Evolutionary conservation across 768 basidiomycete genomes (phyloP), one percentile per base, ranked within the genome.

Genomic region (Leccinum subgranulosum): DNA sequence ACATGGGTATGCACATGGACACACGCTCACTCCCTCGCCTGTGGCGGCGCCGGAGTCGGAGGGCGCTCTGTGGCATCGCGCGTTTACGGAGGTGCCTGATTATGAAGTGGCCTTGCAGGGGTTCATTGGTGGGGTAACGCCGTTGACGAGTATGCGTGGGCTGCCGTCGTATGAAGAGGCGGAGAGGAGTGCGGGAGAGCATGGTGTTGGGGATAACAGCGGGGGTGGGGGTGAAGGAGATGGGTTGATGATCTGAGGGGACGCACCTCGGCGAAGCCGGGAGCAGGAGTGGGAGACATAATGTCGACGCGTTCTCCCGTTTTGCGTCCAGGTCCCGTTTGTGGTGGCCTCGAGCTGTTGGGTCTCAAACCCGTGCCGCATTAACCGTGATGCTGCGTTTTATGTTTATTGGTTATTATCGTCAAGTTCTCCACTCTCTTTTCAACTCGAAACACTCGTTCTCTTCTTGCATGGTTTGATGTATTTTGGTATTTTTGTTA

Each of bases 51-150:
- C 72, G 55, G 50, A 67, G 60, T 62, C 67, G 19, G 71, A 69
- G 55, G 68, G 69, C 15, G 66, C 71, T 61, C 61, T 83, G 60
- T 74, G 88, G 57, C 83, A 84, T 61, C 79, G 85, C 21, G 83
- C 84, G 49, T 86, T 84, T 65, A 90, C 81, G 61, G 84, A 81
- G 76, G 90, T 97, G 17, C 96, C 96, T 1, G 85, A 90, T 62
- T 98, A 98, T 71, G 81, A 81, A 19, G 80, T 91, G 48, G 92
- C 95, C 3, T 84, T 87, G 59, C 78, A 88, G 14, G 94, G 94
- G 6, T 96, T 95, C 73, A 79, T 95, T 27, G 94, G 94, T 7
- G 94, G 94, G 6, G 87, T 95, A n/a, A 86, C 89, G 10, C 94
- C 96, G 15, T 72, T 94, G 66, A 80, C 80, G 65, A 87, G 88